Evolutionary conservation across 1,139 yeast genomes (phyloP).

Genomic region (Yamadazyma spencermartinsiae): DNA sequence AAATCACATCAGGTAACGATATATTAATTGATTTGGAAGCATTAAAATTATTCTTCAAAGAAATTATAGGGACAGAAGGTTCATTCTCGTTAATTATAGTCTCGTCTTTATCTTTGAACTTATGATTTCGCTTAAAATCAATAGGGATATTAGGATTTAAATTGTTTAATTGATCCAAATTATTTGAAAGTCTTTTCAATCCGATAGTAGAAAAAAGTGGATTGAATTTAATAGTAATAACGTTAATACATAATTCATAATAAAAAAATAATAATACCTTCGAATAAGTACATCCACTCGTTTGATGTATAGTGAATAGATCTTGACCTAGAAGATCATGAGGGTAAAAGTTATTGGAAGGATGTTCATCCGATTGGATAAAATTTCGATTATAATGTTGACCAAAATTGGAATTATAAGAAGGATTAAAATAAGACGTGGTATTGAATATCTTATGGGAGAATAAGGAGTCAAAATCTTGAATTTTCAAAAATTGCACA

Average conservation of each 20-base stretch:
- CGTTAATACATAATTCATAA: constrained; percentile 43
- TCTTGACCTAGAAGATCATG: not conserved
- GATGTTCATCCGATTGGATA: not conserved
- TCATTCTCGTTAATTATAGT: constrained; percentile 4
- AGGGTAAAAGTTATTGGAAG: not conserved
- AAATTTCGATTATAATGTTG: constrained; percentile 1
- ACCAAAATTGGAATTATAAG: not conserved
- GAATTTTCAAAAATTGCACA: constrained; percentile 6
- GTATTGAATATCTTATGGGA: constrained; percentile 12
- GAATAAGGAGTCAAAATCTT: constrained; percentile 13
- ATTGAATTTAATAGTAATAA: constrained; percentile 37
- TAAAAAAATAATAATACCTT: constrained; percentile 31
- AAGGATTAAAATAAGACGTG: constrained; percentile 1
- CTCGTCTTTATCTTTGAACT: constrained; percentile 8
- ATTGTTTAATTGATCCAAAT: constrained; percentile 33
- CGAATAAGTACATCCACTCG: constrained; percentile 9
- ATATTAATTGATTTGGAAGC: constrained; percentile 8
- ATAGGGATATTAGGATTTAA: constrained; percentile 26
- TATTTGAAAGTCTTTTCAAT: constrained; percentile 27
- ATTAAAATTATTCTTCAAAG: constrained; percentile 9
- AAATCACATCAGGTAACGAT: constrained; percentile 15
- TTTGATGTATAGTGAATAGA: not conserved
- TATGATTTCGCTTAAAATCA: constrained; percentile 17
- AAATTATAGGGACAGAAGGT: constrained; percentile 11
- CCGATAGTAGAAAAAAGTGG: constrained; percentile 30